Evolutionary conservation across 768 basidiomycete species (phyloP).

Genomic region (Leccinum ochraceum): DNA sequence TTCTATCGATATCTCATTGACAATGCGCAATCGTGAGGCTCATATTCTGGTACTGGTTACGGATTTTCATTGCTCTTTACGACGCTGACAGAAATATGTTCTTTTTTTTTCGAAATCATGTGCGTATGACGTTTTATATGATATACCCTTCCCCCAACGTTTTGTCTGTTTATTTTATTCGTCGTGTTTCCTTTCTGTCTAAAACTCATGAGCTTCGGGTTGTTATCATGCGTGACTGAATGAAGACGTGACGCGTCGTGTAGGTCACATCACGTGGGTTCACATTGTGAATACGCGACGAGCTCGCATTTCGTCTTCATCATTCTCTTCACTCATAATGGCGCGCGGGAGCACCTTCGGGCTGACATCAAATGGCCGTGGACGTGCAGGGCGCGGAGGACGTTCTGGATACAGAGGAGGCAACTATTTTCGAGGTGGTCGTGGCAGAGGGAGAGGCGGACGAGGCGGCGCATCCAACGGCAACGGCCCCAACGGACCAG

Average conservation of each 20-base stretch:
- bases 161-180: slow-evolving; percentile 1
- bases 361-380: slow-evolving; percentile 47
- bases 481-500: slow-evolving; percentile 27
- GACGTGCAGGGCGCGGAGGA: slow-evolving; percentile 43
- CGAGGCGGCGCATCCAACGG: slow-evolving; percentile 34
- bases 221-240: slow-evolving; percentile 1
- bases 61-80: slow-evolving; percentile 16
- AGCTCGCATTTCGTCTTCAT: not conserved
- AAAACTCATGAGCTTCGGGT: too few species aligned
- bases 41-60: slow-evolving; percentile 23
- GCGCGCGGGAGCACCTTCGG: slow-evolving; percentile 58
- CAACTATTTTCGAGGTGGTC: slow-evolving; percentile 47
- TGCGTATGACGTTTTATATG: slow-evolving; percentile 21
- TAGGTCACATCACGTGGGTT: slow-evolving; percentile 27
- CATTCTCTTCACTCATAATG: slow-evolving; percentile 18
- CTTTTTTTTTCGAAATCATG: not conserved
- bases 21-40: not conserved
- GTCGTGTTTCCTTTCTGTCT: not conserved
- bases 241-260: slow-evolving; percentile 26
- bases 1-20: slow-evolving; percentile 3
- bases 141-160: slow-evolving; percentile 24
- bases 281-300: slow-evolving; percentile 8
- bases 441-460: slow-evolving; percentile 45
- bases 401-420: slow-evolving; percentile 36
- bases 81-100: slow-evolving; percentile 3